Conservation (phyloP, 2,329 filamentous ascomycete species). For the Fusarium transvaalense region DNA sequence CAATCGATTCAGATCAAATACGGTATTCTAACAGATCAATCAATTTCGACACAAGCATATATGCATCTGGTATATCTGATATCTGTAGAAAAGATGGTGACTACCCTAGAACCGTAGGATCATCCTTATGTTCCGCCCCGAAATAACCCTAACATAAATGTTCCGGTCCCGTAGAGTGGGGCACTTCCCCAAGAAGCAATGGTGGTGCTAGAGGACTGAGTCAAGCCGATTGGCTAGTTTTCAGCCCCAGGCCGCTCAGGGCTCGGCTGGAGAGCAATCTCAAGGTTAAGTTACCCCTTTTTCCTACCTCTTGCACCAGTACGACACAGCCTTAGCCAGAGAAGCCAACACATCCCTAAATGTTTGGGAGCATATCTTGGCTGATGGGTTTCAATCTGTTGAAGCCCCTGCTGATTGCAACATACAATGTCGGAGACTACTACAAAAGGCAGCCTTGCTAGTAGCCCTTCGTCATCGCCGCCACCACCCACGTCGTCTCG, state of each 20-base stretch:
- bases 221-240: neutral
- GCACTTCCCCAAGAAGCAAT: too few species aligned
- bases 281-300: neutral
- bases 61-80: slow-evolving; percentile 33
- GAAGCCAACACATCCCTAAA: neutral
- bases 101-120: slow-evolving; percentile 8
- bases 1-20: neutral
- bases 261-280: neutral
- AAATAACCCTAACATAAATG: neutral
- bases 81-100: slow-evolving; percentile 7
- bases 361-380: neutral
- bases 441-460: slow-evolving; percentile 2
- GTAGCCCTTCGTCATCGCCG: slow-evolving; percentile 1
- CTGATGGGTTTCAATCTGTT: neutral
- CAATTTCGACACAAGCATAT: slow-evolving; percentile 26
- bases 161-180: neutral
- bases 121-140: neutral
- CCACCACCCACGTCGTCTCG: slow-evolving; percentile 3
- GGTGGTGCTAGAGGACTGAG: too few species aligned
- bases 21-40: neutral
- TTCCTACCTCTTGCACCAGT: neutral
- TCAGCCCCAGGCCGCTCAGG: neutral
- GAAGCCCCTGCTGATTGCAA: neutral
- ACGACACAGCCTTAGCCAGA: neutral
- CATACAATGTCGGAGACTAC: neutral